Conservation (phyloP, 148 eudicot genomes). For the Camellia granthamiana region DNA sequence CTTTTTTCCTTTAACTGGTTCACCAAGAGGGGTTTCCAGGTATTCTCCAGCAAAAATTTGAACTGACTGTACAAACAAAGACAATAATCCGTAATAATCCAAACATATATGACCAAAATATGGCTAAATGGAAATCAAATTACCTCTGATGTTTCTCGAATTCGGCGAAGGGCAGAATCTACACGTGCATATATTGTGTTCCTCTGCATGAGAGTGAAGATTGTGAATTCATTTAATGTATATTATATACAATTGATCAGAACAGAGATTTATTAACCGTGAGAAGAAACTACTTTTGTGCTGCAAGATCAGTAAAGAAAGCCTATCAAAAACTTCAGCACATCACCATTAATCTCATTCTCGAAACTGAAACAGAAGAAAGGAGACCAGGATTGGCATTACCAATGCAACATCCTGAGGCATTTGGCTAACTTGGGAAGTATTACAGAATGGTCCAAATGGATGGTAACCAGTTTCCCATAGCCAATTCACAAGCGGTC, state of each 20-base stretch:
- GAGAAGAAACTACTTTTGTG: neutral
- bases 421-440: slow-evolving; percentile 78
- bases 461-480: slow-evolving; percentile 96
- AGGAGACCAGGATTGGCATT: slow-evolving; percentile 19
- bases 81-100: neutral
- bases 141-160: slow-evolving; percentile 89
- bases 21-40: slow-evolving; percentile 93
- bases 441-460: slow-evolving; percentile 94
- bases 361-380: slow-evolving; percentile 6
- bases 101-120: neutral
- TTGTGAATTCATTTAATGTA: neutral
- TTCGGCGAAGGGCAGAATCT: slow-evolving; percentile 84
- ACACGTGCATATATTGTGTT: slow-evolving; percentile 91
- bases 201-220: slow-evolving; percentile 47
- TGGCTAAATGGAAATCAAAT: slow-evolving; percentile 15
- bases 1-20: slow-evolving; percentile 92
- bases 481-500: slow-evolving; percentile 93
- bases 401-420: slow-evolving; percentile 95
- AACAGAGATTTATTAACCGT: neutral
- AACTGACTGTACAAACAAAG: slow-evolving; percentile 49
- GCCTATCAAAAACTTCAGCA: neutral
- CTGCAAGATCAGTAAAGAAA: neutral
- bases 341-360: neutral
- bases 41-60: slow-evolving; percentile 82
- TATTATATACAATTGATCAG: neutral